phyloP scores from a whole-genome alignment of 2,329 filamentous ascomycete species.

The Colletotrichum higginsianum region DNA sequence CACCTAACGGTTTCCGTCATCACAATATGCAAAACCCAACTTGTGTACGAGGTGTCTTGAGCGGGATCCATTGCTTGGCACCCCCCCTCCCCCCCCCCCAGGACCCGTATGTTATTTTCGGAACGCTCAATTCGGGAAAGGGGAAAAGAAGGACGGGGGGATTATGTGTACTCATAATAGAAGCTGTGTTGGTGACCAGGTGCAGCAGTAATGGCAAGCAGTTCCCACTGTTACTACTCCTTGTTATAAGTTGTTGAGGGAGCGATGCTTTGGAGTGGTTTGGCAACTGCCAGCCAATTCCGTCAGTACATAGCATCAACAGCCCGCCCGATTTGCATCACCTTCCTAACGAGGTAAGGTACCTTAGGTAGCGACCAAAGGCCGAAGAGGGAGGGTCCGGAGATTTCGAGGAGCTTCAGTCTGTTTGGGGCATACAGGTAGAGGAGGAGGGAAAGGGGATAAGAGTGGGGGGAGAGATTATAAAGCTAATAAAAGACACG shows the following conservation, averaged over 20 bases:
- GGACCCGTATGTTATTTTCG: not conserved
- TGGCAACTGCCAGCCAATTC: not conserved
- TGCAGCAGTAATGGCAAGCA: not conserved
- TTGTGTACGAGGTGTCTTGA: not conserved
- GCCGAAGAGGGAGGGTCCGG: not conserved
- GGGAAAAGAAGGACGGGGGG: no score
- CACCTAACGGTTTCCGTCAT: not conserved
- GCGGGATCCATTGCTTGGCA: not conserved
- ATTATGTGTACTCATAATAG: no score
- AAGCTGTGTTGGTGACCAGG: not conserved
- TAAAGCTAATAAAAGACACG: slow-evolving; percentile 8
- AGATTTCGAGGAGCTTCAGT: slow-evolving; percentile 1
- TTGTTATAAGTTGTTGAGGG: not conserved
- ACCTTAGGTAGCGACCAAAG: not conserved
- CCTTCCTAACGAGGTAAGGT: no score
- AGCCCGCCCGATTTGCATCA: not conserved
- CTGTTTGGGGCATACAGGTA: not conserved
- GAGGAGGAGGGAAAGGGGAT: not conserved
- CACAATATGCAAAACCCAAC: not conserved
- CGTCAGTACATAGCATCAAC: not conserved
- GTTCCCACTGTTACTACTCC: not conserved
- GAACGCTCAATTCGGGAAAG: not conserved
- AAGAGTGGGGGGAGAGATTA: not conserved
- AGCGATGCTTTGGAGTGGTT: not conserved
- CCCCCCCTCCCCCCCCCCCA: no score